Conservation (phyloP, 495 filamentous ascomycete species). For the Entonaema liquescens region DNA sequence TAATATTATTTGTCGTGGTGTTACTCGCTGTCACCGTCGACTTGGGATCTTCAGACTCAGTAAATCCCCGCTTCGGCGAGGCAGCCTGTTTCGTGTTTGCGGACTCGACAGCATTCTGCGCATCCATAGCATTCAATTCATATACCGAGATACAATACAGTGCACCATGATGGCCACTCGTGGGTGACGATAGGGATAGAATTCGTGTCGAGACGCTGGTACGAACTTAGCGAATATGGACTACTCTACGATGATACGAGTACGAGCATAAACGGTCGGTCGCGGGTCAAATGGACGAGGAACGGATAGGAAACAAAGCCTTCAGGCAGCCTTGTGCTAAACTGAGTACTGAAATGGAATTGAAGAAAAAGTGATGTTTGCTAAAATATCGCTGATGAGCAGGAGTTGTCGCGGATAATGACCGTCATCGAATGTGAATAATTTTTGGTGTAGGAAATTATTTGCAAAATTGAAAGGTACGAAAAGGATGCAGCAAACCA, state of each 20-base stretch:
- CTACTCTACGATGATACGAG: slow-evolving; percentile 33
- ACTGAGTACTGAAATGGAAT: slow-evolving; percentile 6
- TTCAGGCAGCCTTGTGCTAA: slow-evolving; percentile 8
- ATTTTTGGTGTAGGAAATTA: slow-evolving; percentile 32
- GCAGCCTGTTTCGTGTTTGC: slow-evolving; percentile 62
- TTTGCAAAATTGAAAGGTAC: slow-evolving; percentile 37
- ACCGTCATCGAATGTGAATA: slow-evolving; percentile 29
- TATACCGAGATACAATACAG: slow-evolving; percentile 53
- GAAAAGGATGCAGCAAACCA: slow-evolving; percentile 34
- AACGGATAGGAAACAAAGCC: slow-evolving; percentile 6
- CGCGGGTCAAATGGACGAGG: slow-evolving; percentile 35
- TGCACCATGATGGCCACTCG: slow-evolving; percentile 64
- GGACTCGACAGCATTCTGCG: slow-evolving; percentile 67
- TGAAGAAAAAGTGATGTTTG: slow-evolving; percentile 26
- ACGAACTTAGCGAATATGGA: slow-evolving; percentile 24
- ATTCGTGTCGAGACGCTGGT: slow-evolving; percentile 22
- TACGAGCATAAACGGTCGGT: slow-evolving; percentile 37
- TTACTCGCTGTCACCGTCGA: slow-evolving; percentile 48
- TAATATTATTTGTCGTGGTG: slow-evolving; percentile 35
- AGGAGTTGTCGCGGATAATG: slow-evolving; percentile 25
- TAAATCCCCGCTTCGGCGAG: slow-evolving; percentile 57
- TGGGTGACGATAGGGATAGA: slow-evolving; percentile 43
- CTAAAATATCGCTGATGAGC: slow-evolving; percentile 34
- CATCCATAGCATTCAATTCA: slow-evolving; percentile 67
- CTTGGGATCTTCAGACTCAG: slow-evolving; percentile 52